phyloP scores from a whole-genome alignment of 371 early-diverging fungal genomes.

The Parasitella parasitica region DNA sequence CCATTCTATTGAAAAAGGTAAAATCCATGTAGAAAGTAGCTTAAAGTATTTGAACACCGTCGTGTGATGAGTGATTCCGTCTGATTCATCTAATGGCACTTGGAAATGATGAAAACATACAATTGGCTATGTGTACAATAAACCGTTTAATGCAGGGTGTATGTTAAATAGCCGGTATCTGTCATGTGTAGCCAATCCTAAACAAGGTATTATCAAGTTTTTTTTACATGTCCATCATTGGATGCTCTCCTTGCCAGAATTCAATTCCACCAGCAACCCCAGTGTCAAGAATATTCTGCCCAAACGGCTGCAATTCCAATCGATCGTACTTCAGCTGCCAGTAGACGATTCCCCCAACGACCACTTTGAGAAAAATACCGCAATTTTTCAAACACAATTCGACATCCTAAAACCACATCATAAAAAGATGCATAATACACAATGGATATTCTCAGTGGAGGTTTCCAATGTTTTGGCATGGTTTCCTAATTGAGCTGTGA shows the following conservation, averaged over 20 bases:
- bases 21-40: neutral
- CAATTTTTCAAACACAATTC: neutral
- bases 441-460: neutral
- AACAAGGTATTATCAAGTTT: too few relatives aligned
- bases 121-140: too few relatives aligned
- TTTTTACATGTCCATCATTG: neutral
- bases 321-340: neutral
- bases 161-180: too few relatives aligned
- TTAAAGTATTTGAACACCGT: neutral
- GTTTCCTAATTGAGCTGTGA: neutral
- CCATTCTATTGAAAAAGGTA: neutral
- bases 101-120: too few relatives aligned
- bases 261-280: conserved; percentile 11
- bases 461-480: neutral
- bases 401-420: neutral
- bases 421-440: neutral
- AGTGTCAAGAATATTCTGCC: neutral
- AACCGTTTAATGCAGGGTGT: too few relatives aligned
- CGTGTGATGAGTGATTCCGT: too few relatives aligned
- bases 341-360: neutral
- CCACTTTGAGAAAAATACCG: neutral
- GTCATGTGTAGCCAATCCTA: too few relatives aligned
- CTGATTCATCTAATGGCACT: too few relatives aligned
- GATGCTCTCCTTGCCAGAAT: neutral
- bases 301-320: neutral